Base-by-base conservation (phyloP, 768 basidiomycete species). In the Boletellus ananas region DNA sequence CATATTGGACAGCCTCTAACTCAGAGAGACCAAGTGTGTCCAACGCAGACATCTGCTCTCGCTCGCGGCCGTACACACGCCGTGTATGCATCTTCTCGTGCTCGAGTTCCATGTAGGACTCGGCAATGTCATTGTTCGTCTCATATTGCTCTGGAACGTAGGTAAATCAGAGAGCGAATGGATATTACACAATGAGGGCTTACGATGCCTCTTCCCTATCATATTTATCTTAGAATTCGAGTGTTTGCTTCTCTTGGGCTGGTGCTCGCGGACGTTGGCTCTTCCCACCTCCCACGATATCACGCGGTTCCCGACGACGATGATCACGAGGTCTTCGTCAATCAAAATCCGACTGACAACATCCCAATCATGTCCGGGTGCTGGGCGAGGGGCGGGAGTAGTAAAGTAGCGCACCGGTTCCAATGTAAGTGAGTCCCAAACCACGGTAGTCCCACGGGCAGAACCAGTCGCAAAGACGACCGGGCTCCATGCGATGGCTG, bases 1-100 rank as follows among this genome's bases (percentile, higher is more conserved):
- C 76, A 57, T 93, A 93, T 59, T 90, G 85, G 23, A 92, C 70
- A 1, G 85, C 87, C 58, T 90, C 90, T 2, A 67, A 66, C 58
- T 93, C 90, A 49, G 75, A 82, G 35, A 92, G 68, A 3, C 90
- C 90, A 4, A 93, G 75, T n/a, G 68, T 66, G 31, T 80, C 72
- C 20, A 91, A 64, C 11, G 76, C 74, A 2, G 72, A 72, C 12
- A 70, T 69, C 54, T 92, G 87, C 55, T 82, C 85, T 21, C 72
- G 70, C 52, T 80, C 79, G 31, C 79, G 74, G 0, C 75, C 74
- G 55, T 76, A 71, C 3, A 62, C 64, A 14, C 66, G 69, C 38
- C 71, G 70, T 1, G 56, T 46, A 41, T 69, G 48, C 7, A 69
- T 61, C 35, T 65, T 71, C 58, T 88, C 83, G 34, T 81, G 70